A percentile compares a stretch with the other conserved stretches of the same genome.
Conservation (phyloP, 495 filamentous ascomycete genomes). For the Parathielavia hyrcaniae region DNA sequence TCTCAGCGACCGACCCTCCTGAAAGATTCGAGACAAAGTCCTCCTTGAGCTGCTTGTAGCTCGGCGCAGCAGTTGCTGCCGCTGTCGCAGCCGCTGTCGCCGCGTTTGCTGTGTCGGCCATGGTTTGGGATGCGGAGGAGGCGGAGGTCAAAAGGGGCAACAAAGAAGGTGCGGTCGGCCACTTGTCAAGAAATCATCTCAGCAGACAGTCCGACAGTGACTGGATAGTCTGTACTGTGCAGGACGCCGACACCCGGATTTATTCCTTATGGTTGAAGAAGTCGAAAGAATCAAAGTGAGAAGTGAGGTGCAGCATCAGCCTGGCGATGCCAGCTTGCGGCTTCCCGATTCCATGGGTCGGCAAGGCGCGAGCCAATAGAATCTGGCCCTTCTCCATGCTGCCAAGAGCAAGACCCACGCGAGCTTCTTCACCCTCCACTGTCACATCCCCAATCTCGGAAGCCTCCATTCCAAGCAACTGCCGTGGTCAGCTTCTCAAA, state of each 20-base stretch:
- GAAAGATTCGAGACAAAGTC: conserved; percentile 88
- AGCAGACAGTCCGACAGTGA: background rate
- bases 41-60: conserved; percentile 87
- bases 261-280: background rate
- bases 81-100: background rate
- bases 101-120: conserved; percentile 24
- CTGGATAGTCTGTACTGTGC: background rate
- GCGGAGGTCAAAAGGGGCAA: background rate
- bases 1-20: conserved; percentile 77
- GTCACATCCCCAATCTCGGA: conserved; percentile 8
- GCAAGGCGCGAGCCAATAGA: conserved; percentile 24
- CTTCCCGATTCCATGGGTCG: conserved; percentile 11
- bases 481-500: background rate
- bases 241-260: background rate
- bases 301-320: conserved; percentile 19
- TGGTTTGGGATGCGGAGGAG: conserved; percentile 12
- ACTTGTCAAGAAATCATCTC: conserved; percentile 15
- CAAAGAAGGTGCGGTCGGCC: background rate
- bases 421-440: background rate
- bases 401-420: conserved; percentile 10
- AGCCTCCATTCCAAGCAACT: background rate
- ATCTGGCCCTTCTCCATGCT: conserved; percentile 5
- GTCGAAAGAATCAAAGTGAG: conserved; percentile 8
- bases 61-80: conserved; percentile 33
- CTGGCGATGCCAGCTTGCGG: conserved; percentile 20